Evolutionary conservation across 805 yeast species (phyloP).

Genomic region (Jamesozyma spencerorum): DNA sequence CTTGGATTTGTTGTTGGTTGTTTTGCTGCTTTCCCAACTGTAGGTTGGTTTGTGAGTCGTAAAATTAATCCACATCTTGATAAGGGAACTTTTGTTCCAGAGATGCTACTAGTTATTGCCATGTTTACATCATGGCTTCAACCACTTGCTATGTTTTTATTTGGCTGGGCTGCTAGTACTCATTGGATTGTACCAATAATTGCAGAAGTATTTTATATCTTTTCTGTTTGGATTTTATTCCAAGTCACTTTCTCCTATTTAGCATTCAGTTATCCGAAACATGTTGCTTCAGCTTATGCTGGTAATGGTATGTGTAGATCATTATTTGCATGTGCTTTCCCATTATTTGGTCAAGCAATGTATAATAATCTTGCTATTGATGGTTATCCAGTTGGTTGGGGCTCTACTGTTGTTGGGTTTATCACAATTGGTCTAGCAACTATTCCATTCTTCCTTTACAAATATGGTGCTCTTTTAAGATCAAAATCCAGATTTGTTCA

Average conservation of each 20-base stretch:
- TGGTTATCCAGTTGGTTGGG: constrained; percentile 53
- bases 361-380: constrained; percentile 41
- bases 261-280: constrained; percentile 39
- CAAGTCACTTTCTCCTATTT: constrained; percentile 44
- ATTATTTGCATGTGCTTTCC: constrained; percentile 48
- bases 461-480: constrained; percentile 37
- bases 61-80: constrained; percentile 22
- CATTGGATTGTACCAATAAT: constrained; percentile 45
- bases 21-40: constrained; percentile 28
- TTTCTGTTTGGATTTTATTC: constrained; percentile 38
- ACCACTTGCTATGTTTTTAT: constrained; percentile 38
- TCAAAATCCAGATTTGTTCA: constrained; percentile 6
- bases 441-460: constrained; percentile 39
- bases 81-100: constrained; percentile 31
- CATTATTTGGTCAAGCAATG: constrained; percentile 54
- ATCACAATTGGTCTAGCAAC: constrained; percentile 35
- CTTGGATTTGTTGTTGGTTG: constrained; percentile 38
- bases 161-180: constrained; percentile 42
- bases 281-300: constrained; percentile 50
- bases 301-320: constrained; percentile 45
- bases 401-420: constrained; percentile 41
- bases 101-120: constrained; percentile 34
- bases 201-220: constrained; percentile 34
- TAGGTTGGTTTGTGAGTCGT: constrained; percentile 20
- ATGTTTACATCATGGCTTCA: constrained; percentile 34